Base-by-base conservation (phyloP, 2,329 filamentous ascomycete genomes). In the Ascosphaera pollenicola region DNA sequence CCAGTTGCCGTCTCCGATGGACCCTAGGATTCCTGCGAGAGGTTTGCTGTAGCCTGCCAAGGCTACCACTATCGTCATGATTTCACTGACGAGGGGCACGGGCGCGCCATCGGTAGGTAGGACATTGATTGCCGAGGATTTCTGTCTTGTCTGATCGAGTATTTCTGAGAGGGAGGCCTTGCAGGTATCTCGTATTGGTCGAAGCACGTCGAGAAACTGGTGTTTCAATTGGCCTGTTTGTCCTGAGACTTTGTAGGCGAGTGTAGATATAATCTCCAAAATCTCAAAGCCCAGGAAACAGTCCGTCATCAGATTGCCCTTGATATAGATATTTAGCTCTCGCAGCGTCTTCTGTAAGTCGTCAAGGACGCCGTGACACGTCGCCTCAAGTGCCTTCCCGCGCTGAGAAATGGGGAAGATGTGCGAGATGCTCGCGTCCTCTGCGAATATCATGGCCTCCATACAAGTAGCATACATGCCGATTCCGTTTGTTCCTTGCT, bases 261-360 rank as follows among this genome's bases (percentile, higher is more conserved):
- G 66, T 10, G 69, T 70, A 1, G 82, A 80, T 36, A 95, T 73
- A 43, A 94, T 81, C 50, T 93, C 87, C 24, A 91, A 81, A 24
- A 95, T 81, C 54, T 98, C 89, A 54, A 92, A 98, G 6, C 84
- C 84, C 37, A 98, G 69, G 54, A 82, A 95, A 57, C 87, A 95
- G 55, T 98, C 89, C 0, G 83, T 93, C 47, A 75, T 71, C 31
- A 94, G 62, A 51, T 94, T 85, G 32, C 70, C 64, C 53, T 85
- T 84, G 57, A 95, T 84, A 51, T 94, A 85, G 38, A 72, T 69
- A 55, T 95, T 94, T 24, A 98, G 66, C 51, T 95, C 87, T 19
- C 80, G 73, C 40, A 95, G 59, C 0, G 89, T 94, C 48, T 82
- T 75, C 4, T 78, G 75, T 48, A 95, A 78, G 50, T 93, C 84